A percentile compares a stretch with the other conserved stretches of the same genome.
Conservation (phyloP, 1,139 yeast genomes). For the Williopsis jadinii region DNA sequence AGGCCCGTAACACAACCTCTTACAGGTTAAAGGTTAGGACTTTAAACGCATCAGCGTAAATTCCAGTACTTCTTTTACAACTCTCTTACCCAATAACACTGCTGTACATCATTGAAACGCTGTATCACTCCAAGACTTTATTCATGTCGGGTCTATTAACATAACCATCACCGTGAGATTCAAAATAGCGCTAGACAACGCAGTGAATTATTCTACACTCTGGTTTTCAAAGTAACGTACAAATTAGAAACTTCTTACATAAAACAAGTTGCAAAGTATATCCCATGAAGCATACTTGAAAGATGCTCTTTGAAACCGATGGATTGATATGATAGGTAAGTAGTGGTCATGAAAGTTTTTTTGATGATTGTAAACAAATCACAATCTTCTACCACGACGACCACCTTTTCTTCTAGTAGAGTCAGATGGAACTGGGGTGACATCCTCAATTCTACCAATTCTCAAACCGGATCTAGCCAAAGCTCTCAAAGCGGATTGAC, state of each 20-base stretch:
- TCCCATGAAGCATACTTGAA: constrained; percentile 11
- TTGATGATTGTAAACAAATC: constrained; percentile 27
- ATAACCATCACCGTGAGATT: no score
- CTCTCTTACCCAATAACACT: no score
- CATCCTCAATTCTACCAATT: constrained; percentile 99
- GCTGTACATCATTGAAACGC: no score
- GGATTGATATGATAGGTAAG: no score
- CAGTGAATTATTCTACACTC: no score
- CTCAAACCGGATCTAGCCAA: constrained; percentile 99
- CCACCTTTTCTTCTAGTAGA: constrained; percentile 99
- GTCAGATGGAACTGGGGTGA: constrained; percentile 99
- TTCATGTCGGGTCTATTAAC: no score
- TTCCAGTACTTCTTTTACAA: not conserved
- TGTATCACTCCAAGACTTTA: no score
- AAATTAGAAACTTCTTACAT: constrained; percentile 22
- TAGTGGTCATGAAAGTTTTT: constrained; percentile 1
- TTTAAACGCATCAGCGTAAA: not conserved
- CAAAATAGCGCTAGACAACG: no score
- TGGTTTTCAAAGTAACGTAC: constrained; percentile 15
- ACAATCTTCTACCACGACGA: constrained; percentile 99
- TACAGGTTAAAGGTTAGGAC: not conserved
- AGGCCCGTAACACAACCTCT: not conserved
- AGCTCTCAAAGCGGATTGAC: constrained; percentile 99
- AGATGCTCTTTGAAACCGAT: constrained; percentile 7
- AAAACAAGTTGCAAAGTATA: constrained; percentile 17